Conservation (phyloP, 805 yeast species). For the Pichia gijzeniarum region DNA sequence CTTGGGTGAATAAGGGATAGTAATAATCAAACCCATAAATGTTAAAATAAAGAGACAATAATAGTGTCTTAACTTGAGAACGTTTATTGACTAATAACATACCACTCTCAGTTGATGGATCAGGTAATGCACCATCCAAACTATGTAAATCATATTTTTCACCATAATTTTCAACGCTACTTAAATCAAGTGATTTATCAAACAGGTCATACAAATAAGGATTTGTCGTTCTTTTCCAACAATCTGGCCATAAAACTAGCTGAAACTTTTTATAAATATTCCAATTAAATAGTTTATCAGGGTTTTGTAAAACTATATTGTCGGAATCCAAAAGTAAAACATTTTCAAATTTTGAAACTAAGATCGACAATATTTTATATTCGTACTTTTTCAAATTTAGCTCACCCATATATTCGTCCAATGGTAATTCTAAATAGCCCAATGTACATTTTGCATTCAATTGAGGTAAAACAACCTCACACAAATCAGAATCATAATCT, state of each 20-base stretch:
- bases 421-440: slow-evolving; percentile 30
- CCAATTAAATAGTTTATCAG: slow-evolving; percentile 42
- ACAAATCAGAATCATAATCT: slow-evolving; percentile 43
- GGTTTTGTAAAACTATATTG: slow-evolving; percentile 37
- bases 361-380: slow-evolving; percentile 43
- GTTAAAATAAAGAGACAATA: slow-evolving; percentile 58
- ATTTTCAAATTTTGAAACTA: slow-evolving; percentile 40
- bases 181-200: slow-evolving; percentile 11
- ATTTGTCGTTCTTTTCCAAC: slow-evolving; percentile 62
- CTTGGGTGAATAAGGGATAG: slow-evolving; percentile 63
- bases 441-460: slow-evolving; percentile 42
- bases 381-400: slow-evolving; percentile 41
- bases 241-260: slow-evolving; percentile 61
- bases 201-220: slow-evolving; percentile 44
- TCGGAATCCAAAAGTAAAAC: slow-evolving; percentile 47
- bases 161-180: slow-evolving; percentile 3
- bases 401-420: slow-evolving; percentile 16
- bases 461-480: slow-evolving; percentile 36
- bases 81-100: slow-evolving; percentile 56
- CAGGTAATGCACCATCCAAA: slow-evolving; percentile 57
- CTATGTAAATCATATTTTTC: slow-evolving; percentile 47
- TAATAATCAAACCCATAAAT: slow-evolving; percentile 57
- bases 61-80: slow-evolving; percentile 46
- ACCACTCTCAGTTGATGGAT: slow-evolving; percentile 66
- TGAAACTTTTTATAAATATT: slow-evolving; percentile 37